These are phyloP conservation scores for Wickerhamomyces sydowiorum DNA, from an alignment of 805 yeast species.

Conservation along the genomic window DNA sequence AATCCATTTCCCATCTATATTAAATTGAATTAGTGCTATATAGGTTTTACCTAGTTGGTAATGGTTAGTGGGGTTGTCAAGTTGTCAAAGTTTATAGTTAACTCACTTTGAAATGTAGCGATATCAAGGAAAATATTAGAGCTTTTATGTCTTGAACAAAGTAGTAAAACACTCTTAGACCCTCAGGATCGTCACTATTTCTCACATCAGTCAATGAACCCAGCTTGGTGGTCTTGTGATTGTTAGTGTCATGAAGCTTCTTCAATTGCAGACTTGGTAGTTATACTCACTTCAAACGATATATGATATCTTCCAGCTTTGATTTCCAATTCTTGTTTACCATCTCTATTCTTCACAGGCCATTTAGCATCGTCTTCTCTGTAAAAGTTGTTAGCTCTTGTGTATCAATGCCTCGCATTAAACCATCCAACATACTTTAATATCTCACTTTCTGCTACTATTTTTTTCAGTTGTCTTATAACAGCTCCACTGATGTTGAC, in stretches of 20 bases:
- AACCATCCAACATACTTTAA: constrained; percentile 19
- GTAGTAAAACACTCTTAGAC: constrained; percentile 37
- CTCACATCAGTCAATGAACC: constrained; percentile 35
- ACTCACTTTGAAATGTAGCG: constrained; percentile 35
- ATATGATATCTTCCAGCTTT: constrained; percentile 29
- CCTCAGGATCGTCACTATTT: constrained; percentile 36
- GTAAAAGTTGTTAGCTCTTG: neutral
- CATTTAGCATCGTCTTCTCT: constrained; percentile 34
- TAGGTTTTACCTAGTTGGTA: constrained; percentile 7
- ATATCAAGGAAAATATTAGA: constrained; percentile 34
- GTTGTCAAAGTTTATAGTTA: neutral
- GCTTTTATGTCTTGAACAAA: constrained; percentile 38
- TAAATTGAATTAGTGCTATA: neutral
- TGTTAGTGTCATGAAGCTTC: too few relatives aligned
- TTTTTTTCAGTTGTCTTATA: constrained; percentile 27
- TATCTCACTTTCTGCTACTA: constrained; percentile 34
- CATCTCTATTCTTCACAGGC: constrained; percentile 35
- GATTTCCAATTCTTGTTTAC: constrained; percentile 37
- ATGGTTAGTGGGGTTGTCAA: neutral
- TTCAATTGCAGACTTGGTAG: too few relatives aligned
- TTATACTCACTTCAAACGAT: constrained; percentile 23
- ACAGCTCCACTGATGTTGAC: constrained; percentile 29
- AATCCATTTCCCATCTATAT: too few relatives aligned
- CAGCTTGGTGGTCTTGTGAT: constrained; percentile 26
- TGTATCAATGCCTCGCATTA: neutral